Conservation (phyloP, 257 asterid species). For the Solanum boliviense region DNA sequence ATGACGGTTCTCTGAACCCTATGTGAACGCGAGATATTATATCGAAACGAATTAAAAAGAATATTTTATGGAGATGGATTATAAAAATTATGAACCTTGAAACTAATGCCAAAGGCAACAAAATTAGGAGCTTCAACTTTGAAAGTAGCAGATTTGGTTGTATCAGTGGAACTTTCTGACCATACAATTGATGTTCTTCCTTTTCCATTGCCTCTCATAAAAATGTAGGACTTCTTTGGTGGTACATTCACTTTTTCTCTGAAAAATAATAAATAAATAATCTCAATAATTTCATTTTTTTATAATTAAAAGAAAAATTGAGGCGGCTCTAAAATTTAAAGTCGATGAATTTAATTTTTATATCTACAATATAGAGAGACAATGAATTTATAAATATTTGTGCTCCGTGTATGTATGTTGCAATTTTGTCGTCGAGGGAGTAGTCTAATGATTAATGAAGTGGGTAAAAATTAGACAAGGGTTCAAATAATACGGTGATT, state of each 20-base stretch:
- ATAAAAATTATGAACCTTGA: slow-evolving; percentile 38
- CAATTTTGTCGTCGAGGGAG: no score
- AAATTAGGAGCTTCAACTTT: slow-evolving; percentile 58
- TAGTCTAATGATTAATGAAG: no score
- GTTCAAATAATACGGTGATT: no score
- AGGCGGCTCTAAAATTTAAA: neutral
- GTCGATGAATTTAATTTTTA: neutral
- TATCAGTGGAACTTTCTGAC: slow-evolving; percentile 40
- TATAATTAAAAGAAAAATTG: neutral
- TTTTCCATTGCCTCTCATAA: slow-evolving; percentile 71
- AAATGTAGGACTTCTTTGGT: slow-evolving; percentile 47
- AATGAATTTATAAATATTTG: no score
- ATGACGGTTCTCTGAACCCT: accelerated
- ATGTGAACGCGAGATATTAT: neutral
- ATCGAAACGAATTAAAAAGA: neutral
- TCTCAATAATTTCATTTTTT: neutral
- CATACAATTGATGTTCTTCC: slow-evolving; percentile 49
- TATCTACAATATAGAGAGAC: no score
- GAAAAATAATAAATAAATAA: neutral
- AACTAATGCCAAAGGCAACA: slow-evolving; percentile 70
- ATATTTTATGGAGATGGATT: neutral
- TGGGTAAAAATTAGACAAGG: no score
- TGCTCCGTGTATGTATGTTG: no score
- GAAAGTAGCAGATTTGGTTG: slow-evolving; percentile 50
- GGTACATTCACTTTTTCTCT: slow-evolving; percentile 69